Evolutionary conservation across 768 basidiomycete genomes (phyloP).

Genomic region (Sporobolomyces pararoseus): DNA sequence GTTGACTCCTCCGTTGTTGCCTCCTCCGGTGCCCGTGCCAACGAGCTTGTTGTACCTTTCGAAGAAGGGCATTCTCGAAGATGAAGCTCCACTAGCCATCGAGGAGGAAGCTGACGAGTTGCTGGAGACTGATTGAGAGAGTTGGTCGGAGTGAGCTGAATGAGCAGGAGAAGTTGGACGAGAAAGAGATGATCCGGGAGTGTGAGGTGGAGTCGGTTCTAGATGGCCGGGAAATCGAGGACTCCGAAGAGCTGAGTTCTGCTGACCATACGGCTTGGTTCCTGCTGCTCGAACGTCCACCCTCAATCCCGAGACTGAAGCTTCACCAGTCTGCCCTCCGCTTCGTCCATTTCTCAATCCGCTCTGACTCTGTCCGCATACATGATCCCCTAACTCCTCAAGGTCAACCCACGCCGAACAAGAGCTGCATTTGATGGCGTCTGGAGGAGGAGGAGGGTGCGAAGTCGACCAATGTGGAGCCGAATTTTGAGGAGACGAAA

Average conservation of each 20-base stretch:
- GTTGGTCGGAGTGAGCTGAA: neutral
- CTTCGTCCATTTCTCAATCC: neutral
- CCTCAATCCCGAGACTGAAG: neutral
- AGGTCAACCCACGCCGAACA: conserved; percentile 25
- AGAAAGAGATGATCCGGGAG: conserved; percentile 10
- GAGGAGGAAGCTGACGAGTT: conserved; percentile 7
- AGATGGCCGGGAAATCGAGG: conserved; percentile 18
- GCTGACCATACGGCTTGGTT: neutral
- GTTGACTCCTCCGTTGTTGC: neutral
- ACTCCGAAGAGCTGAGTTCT: neutral
- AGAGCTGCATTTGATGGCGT: conserved; percentile 34
- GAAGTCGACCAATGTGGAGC: too few relatives aligned
- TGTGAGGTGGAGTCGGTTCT: conserved; percentile 26
- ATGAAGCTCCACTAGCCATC: neutral
- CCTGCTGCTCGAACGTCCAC: conserved; percentile 14
- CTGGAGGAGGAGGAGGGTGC: neutral
- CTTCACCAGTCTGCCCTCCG: neutral
- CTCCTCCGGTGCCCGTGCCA: neutral
- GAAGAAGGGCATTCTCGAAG: conserved; percentile 35
- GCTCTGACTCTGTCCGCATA: neutral
- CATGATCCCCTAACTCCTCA: conserved; percentile 24
- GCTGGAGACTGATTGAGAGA: conserved; percentile 9
- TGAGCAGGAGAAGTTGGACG: conserved; percentile 8
- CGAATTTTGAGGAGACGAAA: neutral
- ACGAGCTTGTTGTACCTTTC: conserved; percentile 36